phyloP scores from a whole-genome alignment of 2,329 filamentous ascomycete genomes.

The Fusarium solani-melongenae region DNA sequence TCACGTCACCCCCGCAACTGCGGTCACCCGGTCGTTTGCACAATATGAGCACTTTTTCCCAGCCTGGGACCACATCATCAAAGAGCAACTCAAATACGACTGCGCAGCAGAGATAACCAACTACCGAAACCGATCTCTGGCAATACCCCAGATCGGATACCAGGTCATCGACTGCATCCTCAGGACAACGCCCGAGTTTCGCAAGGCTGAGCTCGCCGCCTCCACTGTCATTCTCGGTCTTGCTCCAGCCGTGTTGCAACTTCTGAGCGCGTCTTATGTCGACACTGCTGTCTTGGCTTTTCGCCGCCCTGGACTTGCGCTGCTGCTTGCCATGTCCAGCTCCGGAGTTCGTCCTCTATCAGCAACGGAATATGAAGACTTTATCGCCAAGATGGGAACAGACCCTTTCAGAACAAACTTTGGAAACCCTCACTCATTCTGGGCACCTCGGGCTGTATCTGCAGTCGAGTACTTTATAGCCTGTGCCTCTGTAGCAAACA shows the following conservation, averaged over 20 bases:
- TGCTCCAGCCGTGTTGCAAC: constrained; percentile 28
- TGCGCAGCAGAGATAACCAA: not conserved
- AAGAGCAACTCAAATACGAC: not conserved
- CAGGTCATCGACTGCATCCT: constrained; percentile 34
- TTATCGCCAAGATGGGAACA: not conserved
- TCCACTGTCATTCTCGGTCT: constrained; percentile 37
- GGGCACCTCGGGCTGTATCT: not conserved
- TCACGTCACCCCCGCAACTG: not conserved
- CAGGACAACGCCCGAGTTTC: constrained; percentile 29
- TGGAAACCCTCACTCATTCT: not conserved
- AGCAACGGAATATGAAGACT: constrained; percentile 14
- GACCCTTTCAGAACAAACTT: constrained; percentile 12
- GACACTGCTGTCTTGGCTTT: constrained; percentile 35
- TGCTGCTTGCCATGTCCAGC: constrained; percentile 28
- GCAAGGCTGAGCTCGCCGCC: constrained; percentile 39
- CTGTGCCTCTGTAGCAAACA: constrained; percentile 23
- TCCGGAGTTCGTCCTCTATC: constrained; percentile 21
- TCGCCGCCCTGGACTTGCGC: constrained; percentile 31
- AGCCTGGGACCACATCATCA: constrained; percentile 20
- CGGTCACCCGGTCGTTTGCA: constrained; percentile 9
- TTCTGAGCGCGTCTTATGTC: constrained; percentile 27
- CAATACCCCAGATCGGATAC: constrained; percentile 1
- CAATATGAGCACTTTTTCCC: constrained; percentile 34
- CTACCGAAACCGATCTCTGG: constrained; percentile 3
- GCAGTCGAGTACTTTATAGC: constrained; percentile 6